These are phyloP conservation scores for Ambrosia artemisiifolia DNA, from an alignment of 129 eudicot species.

Conservation along the genomic window DNA sequence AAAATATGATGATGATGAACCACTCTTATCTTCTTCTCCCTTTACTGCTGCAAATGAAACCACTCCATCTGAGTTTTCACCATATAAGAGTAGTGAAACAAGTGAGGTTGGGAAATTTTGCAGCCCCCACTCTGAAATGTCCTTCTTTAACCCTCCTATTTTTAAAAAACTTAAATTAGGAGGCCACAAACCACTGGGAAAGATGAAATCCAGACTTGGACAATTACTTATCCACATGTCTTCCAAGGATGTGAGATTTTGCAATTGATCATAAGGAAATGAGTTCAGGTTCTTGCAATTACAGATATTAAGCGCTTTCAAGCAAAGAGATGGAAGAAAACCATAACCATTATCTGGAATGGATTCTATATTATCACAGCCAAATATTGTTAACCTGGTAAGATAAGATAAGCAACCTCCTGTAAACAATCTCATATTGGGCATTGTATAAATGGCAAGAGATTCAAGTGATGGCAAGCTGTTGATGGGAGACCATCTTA, in stretches of 20 bases:
- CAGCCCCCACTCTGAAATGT: conserved; percentile 11
- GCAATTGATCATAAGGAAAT: conserved; percentile 25
- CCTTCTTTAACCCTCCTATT: conserved; percentile 14
- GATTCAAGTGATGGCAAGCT: conserved; percentile 3
- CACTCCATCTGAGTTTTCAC: conserved; percentile 8
- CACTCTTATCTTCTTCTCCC: too few species aligned
- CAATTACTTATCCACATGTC: background rate
- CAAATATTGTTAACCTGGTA: background rate
- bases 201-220: conserved; percentile 5
- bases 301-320: background rate
- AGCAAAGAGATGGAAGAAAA: conserved; percentile 14
- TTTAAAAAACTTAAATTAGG: background rate
- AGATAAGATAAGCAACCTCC: conserved; percentile 21
- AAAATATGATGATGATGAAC: too few species aligned
- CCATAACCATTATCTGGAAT: conserved; percentile 22
- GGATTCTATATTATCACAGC: conserved; percentile 27
- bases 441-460: background rate
- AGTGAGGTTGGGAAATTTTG: conserved; percentile 16
- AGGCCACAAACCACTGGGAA: conserved; percentile 26
- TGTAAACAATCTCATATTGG: background rate
- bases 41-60: conserved; percentile 14
- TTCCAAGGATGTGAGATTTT: conserved; percentile 8
- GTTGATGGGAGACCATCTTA: too few species aligned
- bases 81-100: background rate
- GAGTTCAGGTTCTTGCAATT: conserved; percentile 23